A percentile compares a stretch with the other conserved stretches of the same genome.
These are phyloP conservation scores for Blastobotrys ciferrii DNA, from an alignment of 1,139 yeast genomes.

Conservation along the genomic window DNA sequence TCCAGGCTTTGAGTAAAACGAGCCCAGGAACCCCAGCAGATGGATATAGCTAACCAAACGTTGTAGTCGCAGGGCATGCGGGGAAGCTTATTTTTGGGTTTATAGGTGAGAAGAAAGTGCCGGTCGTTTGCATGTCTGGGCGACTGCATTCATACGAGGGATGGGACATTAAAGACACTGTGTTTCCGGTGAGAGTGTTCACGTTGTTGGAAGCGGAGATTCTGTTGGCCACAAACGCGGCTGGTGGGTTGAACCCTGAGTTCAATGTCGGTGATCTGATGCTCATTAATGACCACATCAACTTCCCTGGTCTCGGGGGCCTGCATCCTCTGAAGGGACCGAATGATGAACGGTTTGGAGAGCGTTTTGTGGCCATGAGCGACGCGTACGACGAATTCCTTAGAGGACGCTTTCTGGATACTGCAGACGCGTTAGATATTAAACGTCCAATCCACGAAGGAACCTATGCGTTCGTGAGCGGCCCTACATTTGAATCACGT, in stretches of 20 bases:
- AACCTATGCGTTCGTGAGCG: constrained; percentile 78
- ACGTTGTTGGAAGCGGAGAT: constrained; percentile 56
- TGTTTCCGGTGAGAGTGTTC: constrained; percentile 82
- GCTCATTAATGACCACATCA: constrained; percentile 86
- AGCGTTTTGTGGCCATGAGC: constrained; percentile 81
- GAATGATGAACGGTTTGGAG: constrained; percentile 75
- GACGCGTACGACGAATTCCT: constrained; percentile 84
- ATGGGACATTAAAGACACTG: constrained; percentile 72
- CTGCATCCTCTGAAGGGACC: constrained; percentile 86
- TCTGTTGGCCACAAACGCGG: constrained; percentile 84
- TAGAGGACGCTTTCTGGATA: constrained; percentile 47
- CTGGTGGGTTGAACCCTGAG: constrained; percentile 74
- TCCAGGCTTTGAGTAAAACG: too few relatives aligned
- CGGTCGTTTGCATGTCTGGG: constrained; percentile 93
- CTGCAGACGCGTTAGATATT: constrained; percentile 52
- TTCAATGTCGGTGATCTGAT: constrained; percentile 85
- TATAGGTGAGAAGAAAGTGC: constrained; percentile 65
- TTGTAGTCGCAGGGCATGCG: constrained; percentile 68
- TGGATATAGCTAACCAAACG: not conserved
- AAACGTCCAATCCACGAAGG: constrained; percentile 78
- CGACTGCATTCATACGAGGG: constrained; percentile 93
- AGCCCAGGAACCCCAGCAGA: too few relatives aligned
- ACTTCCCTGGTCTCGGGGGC: constrained; percentile 88
- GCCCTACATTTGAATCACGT: constrained; percentile 91
- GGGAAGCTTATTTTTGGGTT: constrained; percentile 80